Conservation (phyloP, 2,329 filamentous ascomycete genomes). For the Diaporthe sp. region DNA sequence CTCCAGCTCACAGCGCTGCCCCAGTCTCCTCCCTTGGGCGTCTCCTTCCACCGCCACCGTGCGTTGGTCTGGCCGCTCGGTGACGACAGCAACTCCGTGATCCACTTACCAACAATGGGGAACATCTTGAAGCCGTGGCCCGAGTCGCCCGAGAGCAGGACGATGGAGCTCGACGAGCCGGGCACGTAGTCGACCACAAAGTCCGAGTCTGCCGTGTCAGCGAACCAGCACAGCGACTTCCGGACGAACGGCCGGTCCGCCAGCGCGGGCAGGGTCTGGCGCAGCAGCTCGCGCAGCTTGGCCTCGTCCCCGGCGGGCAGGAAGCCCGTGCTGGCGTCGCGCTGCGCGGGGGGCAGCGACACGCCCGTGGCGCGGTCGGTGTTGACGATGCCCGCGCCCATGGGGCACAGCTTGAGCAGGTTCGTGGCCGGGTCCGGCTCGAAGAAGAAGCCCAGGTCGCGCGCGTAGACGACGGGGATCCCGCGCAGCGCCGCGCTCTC, state of each 20-base stretch:
- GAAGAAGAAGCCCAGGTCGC: constrained; percentile 76
- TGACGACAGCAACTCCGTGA: constrained; percentile 61
- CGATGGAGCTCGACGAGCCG: constrained; percentile 60
- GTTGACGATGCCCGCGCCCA: constrained; percentile 70
- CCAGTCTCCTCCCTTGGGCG: constrained; percentile 40
- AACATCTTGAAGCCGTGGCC: constrained; percentile 76
- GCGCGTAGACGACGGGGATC: constrained; percentile 72
- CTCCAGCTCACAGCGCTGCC: constrained; percentile 54
- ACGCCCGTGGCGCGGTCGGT: constrained; percentile 49
- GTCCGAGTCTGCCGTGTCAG: constrained; percentile 72
- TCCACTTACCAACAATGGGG: constrained; percentile 70
- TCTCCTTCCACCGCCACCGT: constrained; percentile 67
- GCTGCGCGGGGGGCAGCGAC: constrained; percentile 54
- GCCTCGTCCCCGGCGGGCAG: constrained; percentile 67
- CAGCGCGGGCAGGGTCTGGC: constrained; percentile 66
- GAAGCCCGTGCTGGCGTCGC: constrained; percentile 57
- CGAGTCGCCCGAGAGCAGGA: constrained; percentile 69
- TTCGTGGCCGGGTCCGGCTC: constrained; percentile 72
- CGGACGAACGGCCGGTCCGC: constrained; percentile 69
- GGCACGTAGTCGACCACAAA: constrained; percentile 73
- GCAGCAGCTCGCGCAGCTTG: constrained; percentile 64
- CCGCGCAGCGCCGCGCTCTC: constrained; percentile 68
- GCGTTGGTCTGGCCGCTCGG: constrained; percentile 56
- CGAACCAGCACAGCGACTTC: constrained; percentile 74
- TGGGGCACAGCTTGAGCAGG: constrained; percentile 72